Evolutionary conservation across 179 eudicot species (phyloP).

Genomic region (Carnegiea gigantea): DNA sequence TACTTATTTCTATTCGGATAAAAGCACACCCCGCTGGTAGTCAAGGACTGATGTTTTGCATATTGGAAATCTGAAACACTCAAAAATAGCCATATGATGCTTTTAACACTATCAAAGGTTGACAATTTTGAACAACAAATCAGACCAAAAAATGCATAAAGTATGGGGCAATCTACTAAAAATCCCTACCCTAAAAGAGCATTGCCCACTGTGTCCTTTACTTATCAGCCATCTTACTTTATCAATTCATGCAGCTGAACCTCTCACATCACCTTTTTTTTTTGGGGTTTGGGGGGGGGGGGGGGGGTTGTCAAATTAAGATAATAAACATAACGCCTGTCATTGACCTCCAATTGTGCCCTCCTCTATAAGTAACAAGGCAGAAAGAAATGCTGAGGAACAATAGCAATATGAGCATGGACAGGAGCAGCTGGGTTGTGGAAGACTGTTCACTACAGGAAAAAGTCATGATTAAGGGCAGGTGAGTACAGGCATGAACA

Average conservation of each 20-base stretch:
- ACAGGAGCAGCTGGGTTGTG: neutral
- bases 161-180: neutral
- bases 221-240: neutral
- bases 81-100: neutral
- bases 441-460: neutral
- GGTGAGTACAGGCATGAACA: neutral
- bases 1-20: neutral
- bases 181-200: too few relatives aligned
- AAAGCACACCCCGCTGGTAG: too few relatives aligned
- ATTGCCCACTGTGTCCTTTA: too few relatives aligned
- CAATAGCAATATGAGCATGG: neutral
- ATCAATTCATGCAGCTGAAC: neutral
- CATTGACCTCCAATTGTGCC: neutral
- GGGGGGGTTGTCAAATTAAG: too few relatives aligned
- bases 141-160: neutral
- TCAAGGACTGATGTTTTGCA: too few relatives aligned
- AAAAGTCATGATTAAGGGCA: neutral
- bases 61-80: too few relatives aligned
- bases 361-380: neutral
- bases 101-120: neutral
- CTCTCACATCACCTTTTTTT: neutral
- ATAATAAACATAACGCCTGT: too few relatives aligned
- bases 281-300: too few relatives aligned
- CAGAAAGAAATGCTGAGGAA: neutral
- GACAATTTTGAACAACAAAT: neutral